Evolutionary conservation across 169 alveolate genomes (phyloP), one percentile per base, ranked within the genome.

Genomic region (Cryptosporidium bovis): DNA sequence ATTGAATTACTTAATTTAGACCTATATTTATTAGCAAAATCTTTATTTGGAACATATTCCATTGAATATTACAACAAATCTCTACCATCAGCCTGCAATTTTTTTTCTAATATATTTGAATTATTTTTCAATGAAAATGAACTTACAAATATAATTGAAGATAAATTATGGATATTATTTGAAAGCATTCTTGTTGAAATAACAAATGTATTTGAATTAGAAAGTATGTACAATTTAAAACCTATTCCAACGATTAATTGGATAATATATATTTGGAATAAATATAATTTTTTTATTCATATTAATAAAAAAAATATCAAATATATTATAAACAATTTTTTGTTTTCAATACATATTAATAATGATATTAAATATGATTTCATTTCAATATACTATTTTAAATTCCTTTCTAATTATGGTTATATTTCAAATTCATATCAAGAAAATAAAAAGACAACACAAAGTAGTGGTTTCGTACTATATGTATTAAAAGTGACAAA

Each of bases 221-320:
- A 51, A n/a, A 53, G 51, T 29, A 20, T 27, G 7, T 0, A 46
- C 20, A 24, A 33, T 6, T 40, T 77, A 8, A 68, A 68, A 20
- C 77, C 33, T 6, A 62, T 77, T 10, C 87, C 87, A 62, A 53
- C 56, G 7, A 64, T 36, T 13, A 3, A 31, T 24, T 77, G 71
- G 87, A 77, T 77, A 13, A 50, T 77, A 44, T 56, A 36, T 33
- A 27, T 3, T 24, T 77, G 87, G 87, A 77, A 77, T 27, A 77
- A 18, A 34, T 62, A 60, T 69, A 66, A 69, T 27, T 51, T 69
- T 18, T 69, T 69, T 51, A 60, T 69, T n/a, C 16, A 12, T 51
- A 51, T 69, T 69, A 18, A 69, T 40, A 7, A 12, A 1, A 18
- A 62, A 18, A 62, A 16, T 2, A 69, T 69, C 1, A 69, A 51